Base-by-base conservation (phyloP, 2,329 filamentous ascomycete genomes). In the Gyromitra esculenta region DNA sequence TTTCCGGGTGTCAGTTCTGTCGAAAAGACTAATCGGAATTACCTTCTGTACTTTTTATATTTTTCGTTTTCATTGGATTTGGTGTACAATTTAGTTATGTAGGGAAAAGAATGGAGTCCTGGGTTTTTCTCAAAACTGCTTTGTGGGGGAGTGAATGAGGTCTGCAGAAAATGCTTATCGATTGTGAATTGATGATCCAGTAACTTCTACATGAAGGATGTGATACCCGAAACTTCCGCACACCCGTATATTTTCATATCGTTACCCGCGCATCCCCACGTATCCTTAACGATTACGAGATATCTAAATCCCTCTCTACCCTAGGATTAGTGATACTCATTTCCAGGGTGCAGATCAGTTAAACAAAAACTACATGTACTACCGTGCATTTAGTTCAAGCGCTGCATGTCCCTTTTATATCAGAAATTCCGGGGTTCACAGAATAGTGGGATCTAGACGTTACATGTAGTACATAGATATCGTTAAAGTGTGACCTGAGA, bases 91-190 rank as follows among this genome's bases (percentile, higher is more conserved):
- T 7, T 31, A 31, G 25, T 31, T 73, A 66, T 71, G 18, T 56
- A 59, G 59, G 60, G 64, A 60, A 39, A 70, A 74, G 59, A 66
- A 7, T 50, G 65, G 72, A 75, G 72, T 75, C 72, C 59, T 66
- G 37, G 43, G 37, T 13, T 25, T 65, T 41, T 71, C 63, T 64
- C 48, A 9, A 5, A 25, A 39, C 56, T 70, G 39, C 31, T 43
- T n/a, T 11, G 41, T 70, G 43, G 15, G 37, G 54, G 67, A 31
- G 25, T 31, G 18, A 15, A 31, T 48, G 65, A 6, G 50, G 52
- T 7, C 52, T 37, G 13, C 18, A 3, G 64, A 18, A n/a, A 11
- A 35, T 25, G 37, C 64, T 67, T 67, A 56, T 67, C 64, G 50
- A 67, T 43, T 56, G 50, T 43, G 18, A 43, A 31, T 67, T 60